phyloP scores from a whole-genome alignment of 1,284 basidiomycete species.

The Stygiomarasmius scandens region DNA sequence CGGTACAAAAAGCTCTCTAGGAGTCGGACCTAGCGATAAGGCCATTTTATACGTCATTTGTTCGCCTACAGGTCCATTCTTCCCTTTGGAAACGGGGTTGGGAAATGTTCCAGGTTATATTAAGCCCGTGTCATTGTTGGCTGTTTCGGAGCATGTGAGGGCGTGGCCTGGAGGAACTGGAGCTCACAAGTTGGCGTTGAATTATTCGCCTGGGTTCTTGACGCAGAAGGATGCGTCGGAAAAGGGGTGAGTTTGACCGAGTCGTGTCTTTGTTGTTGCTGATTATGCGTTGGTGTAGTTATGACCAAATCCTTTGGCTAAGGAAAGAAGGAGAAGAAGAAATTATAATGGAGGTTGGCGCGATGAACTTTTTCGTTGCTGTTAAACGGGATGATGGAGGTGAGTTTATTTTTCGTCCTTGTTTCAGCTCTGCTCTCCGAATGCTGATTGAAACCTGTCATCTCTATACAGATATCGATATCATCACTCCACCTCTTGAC shows the following conservation, averaged over 20 bases:
- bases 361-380: slow-evolving; percentile 74
- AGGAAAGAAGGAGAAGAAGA: too few species aligned
- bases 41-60: slow-evolving; percentile 75
- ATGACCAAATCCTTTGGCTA: slow-evolving; percentile 52
- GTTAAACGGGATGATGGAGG: slow-evolving; percentile 51
- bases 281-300: too few species aligned
- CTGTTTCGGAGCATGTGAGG: slow-evolving; percentile 68
- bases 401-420: slow-evolving; percentile 19
- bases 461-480: slow-evolving; percentile 56
- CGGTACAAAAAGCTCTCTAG: slow-evolving; percentile 68
- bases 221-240: slow-evolving; percentile 65
- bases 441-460: background rate
- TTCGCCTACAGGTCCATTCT: slow-evolving; percentile 74
- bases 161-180: slow-evolving; percentile 86
- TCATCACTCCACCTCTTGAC: slow-evolving; percentile 77
- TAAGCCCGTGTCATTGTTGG: slow-evolving; percentile 72
- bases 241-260: slow-evolving; percentile 75
- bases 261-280: too few species aligned
- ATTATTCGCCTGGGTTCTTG: slow-evolving; percentile 72
- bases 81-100: slow-evolving; percentile 50
- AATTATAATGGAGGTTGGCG: slow-evolving; percentile 56
- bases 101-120: background rate
- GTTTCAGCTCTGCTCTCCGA: background rate
- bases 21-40: slow-evolving; percentile 68
- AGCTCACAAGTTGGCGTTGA: slow-evolving; percentile 65